Base-by-base conservation (phyloP, 2,329 filamentous ascomycete genomes). In the Conoideocrella luteorostrata region DNA sequence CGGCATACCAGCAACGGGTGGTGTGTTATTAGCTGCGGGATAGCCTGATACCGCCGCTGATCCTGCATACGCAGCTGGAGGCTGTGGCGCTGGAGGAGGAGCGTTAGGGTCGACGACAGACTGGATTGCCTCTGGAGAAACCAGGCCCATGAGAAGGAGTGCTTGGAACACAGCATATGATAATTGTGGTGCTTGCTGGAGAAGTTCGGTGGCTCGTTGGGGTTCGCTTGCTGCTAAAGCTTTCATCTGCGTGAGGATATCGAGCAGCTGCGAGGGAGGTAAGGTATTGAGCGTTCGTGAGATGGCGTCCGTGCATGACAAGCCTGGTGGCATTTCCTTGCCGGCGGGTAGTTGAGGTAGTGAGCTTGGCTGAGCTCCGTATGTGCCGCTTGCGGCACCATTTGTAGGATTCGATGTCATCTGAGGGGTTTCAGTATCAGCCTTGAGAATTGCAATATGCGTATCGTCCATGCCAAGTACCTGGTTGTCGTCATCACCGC, bases 161-260 rank as follows among this genome's bases (percentile, higher is more conserved):
- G 90, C 86, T 66, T 97, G 91, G 68, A 97, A 97, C 52, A 97
- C 85, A 46, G 93, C 93, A 57, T 95, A 97, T 4, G 88, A 82
- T 35, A 98, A 80, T 66, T 98, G 93, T 0, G 93, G 93, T 2
- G 90, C 89, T 68, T 91, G 85, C 49, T 84, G 77, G 33, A 98
- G 78, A 32, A 97, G 80, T 58, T 95, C 88, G 0, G 84, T 89
- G 4, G 90, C 90, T 59, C 88, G 86, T 17, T 77, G 75, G 2
- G 91, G 89, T 55, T 97, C 89, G 20, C 76, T 79, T 40, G 81
- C 79, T n/a, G 88, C 88, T 11, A 97, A 74, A 3, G 82, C 79
- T 67, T 97, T 97, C 87, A 97, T 94, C 63, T 97, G 90, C 7
- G 84, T 82, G 47, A 98, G 79, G 45, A 96, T 90, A 53, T 96